Percentiles rank a stretch among this genome's conserved stretches.
Conservation (phyloP, 1,284 basidiomycete species). For the Fistulinella staudtii region DNA sequence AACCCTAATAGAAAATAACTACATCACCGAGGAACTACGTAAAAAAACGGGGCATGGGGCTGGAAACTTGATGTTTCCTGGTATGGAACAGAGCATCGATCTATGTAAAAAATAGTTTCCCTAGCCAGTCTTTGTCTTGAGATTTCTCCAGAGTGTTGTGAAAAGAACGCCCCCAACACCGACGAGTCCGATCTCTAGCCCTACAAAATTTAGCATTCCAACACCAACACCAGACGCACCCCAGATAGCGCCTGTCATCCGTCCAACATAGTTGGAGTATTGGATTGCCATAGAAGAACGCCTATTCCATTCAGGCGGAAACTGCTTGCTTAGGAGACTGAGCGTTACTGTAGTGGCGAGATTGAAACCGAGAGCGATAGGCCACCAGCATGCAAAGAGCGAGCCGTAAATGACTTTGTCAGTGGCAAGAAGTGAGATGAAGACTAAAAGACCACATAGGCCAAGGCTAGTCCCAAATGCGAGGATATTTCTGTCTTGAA, state of each 20-base stretch:
- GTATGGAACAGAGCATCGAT: not conserved
- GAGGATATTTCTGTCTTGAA: conserved; percentile 61
- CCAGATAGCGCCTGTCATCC: conserved; percentile 62
- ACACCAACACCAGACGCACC: conserved; percentile 62
- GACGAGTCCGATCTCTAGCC: conserved; percentile 59
- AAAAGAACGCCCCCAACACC: conserved; percentile 56
- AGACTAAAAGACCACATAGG: conserved; percentile 48
- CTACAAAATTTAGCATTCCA: conserved; percentile 61
- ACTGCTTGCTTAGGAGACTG: conserved; percentile 61
- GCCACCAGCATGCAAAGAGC: conserved; percentile 63
- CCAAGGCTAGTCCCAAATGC: conserved; percentile 52
- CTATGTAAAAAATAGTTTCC: not conserved
- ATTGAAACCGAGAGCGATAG: conserved; percentile 67
- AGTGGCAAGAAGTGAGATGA: conserved; percentile 43
- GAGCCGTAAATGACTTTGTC: conserved; percentile 45
- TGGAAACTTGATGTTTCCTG: not conserved
- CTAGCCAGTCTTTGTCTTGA: conserved; percentile 63
- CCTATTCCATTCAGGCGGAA: conserved; percentile 59
- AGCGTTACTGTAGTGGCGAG: conserved; percentile 63
- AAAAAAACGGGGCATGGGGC: too few species aligned
- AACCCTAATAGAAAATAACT: too few species aligned
- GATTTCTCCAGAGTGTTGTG: conserved; percentile 52
- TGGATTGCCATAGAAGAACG: conserved; percentile 56
- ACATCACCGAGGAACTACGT: not conserved
- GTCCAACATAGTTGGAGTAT: conserved; percentile 62